Base-by-base conservation (phyloP, 257 asterid genomes). In the Ophiorrhiza pumila region DNA sequence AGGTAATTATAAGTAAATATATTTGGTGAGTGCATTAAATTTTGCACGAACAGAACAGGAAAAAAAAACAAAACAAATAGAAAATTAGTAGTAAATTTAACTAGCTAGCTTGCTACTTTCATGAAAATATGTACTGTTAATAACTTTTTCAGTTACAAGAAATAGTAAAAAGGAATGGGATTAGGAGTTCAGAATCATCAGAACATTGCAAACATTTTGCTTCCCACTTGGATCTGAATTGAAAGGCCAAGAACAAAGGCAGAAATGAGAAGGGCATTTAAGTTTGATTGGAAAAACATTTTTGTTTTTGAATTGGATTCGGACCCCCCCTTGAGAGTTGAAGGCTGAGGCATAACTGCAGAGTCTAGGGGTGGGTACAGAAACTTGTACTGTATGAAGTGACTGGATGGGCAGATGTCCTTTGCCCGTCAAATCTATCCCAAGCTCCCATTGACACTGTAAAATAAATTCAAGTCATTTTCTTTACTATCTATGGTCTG, bases 361-460 rank as follows among this genome's bases (percentile, higher is more conserved):
- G 66, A 41, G 14, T 25, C n/a, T n/a, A n/a, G 61, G 22, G 67
- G 18, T 56, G 70, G 49, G 57, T n/a, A 65, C 63, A 25, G 63
- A 73, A 60, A 35, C 42, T 73, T 71, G 86, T 71, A 74, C 78
- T 81, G 86, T 81, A 81, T 80, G 91, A 86, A 80, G 84, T 86
- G 94, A 86, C 85, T 81, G 83, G 75, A 88, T 77, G 82, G 80
- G 75, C 86, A 81, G 86, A 77, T 73, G 68, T 80, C 75, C 69
- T 76, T n/a, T 75, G 77, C 80, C 79, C 81, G 78, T 84, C 94
- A 83, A 77, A 85, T 86, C 90, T 72, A 74, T 76, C 85, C 72
- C 67, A 59, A 53, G 20, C 76, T 53, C 69, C 25, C 63, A 61
- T 69, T 69, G 50, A 32, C 8, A 65, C 77, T 32, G 74, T 71